Conservation (phyloP, 352 stramenopile genomes). For the Globisporangium splendens region DNA sequence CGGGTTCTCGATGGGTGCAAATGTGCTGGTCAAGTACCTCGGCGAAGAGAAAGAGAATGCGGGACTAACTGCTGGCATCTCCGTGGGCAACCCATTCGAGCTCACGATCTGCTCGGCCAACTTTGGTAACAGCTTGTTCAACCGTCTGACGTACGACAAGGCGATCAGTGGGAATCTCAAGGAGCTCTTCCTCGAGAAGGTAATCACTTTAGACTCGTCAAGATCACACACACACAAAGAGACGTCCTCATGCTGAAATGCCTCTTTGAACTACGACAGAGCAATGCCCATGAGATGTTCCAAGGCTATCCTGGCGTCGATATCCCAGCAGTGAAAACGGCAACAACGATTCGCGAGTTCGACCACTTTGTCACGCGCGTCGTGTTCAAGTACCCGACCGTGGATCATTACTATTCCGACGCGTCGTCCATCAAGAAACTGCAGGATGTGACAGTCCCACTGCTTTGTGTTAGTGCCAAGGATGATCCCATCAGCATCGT, state of each 20-base stretch:
- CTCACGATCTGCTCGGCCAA: conserved; percentile 45
- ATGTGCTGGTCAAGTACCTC: conserved; percentile 74
- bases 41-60: conserved; percentile 42
- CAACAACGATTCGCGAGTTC: conserved; percentile 48
- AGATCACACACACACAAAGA: no score
- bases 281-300: conserved; percentile 64
- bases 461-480: conserved; percentile 48
- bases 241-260: no score
- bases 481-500: conserved; percentile 53
- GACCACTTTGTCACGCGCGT: conserved; percentile 62
- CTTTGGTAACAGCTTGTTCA: conserved; percentile 39
- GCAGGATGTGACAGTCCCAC: conserved; percentile 31
- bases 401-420: conserved; percentile 43
- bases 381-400: conserved; percentile 44
- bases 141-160: conserved; percentile 54
- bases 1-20: conserved; percentile 71
- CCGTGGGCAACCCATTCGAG: conserved; percentile 69
- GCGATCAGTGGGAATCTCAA: conserved; percentile 44
- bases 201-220: not conserved
- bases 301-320: conserved; percentile 38
- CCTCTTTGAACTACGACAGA: conserved; percentile 17
- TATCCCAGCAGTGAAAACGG: conserved; percentile 30
- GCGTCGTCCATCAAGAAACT: conserved; percentile 33
- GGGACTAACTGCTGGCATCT: conserved; percentile 44
- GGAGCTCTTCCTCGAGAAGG: conserved; percentile 49